Evolutionary conservation across 78 protist genomes (phyloP).

Genomic region (Dictyostelium brefeldianum): DNA sequence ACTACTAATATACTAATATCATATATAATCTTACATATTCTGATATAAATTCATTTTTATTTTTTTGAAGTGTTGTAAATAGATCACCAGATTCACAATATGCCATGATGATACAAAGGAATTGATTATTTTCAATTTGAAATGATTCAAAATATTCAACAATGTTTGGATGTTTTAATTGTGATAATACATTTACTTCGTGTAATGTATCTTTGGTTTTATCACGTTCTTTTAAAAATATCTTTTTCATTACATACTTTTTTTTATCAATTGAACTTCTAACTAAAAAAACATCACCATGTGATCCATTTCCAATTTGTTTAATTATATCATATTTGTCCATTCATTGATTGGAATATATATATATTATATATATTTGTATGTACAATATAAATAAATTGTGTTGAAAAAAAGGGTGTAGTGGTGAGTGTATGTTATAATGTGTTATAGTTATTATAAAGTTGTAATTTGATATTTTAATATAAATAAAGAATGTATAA

Average conservation of each 20-base stretch:
- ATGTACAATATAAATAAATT: no score
- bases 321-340: constrained; percentile 54
- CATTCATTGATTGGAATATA: constrained; percentile 37
- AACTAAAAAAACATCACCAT: constrained; percentile 81
- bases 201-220: constrained; percentile 27
- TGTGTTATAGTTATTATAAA: no score
- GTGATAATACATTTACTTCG: constrained; percentile 57
- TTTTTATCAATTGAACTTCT: constrained; percentile 32
- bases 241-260: constrained; percentile 73
- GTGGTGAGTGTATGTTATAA: no score
- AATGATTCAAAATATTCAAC: constrained; percentile 79
- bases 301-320: constrained; percentile 70
- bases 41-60: constrained; percentile 13
- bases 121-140: constrained; percentile 36
- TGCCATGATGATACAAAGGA: constrained; percentile 79
- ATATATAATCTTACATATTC: constrained; percentile 25
- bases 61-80: constrained; percentile 24
- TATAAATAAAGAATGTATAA: no score
- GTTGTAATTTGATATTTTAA: no score
- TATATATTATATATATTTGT: no score
- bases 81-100: constrained; percentile 81
- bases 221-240: constrained; percentile 41
- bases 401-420: no score
- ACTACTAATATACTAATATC: background rate
- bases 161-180: constrained; percentile 74